phyloP scores from a whole-genome alignment of 805 yeast species.

The Sugiyamaella smithiae region DNA sequence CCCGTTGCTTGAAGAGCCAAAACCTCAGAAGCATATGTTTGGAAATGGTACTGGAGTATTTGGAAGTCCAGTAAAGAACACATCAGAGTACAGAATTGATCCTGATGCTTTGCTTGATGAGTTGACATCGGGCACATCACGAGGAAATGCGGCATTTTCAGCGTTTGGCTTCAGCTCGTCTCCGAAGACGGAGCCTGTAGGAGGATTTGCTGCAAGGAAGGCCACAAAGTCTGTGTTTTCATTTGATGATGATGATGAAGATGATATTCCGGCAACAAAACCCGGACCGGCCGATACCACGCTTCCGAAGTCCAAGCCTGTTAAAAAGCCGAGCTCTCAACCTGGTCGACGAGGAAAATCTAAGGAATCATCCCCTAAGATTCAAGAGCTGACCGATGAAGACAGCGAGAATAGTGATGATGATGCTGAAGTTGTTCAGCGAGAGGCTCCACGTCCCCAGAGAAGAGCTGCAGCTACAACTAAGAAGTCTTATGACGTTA shows the following conservation, averaged over 20 bases:
- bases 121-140: conserved; percentile 8
- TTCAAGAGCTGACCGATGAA: conserved; percentile 26
- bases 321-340: conserved; percentile 24
- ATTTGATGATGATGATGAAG: conserved; percentile 11
- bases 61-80: conserved; percentile 29
- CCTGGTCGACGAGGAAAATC: conserved; percentile 10
- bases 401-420: conserved; percentile 11
- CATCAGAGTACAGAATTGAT: conserved; percentile 13
- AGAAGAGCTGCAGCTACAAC: conserved; percentile 31
- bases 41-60: conserved; percentile 34
- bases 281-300: conserved; percentile 9
- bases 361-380: neutral
- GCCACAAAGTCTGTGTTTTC: conserved; percentile 2
- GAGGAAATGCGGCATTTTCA: conserved; percentile 13
- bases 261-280: neutral
- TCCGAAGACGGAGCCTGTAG: neutral
- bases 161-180: conserved; percentile 8
- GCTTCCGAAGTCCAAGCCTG: conserved; percentile 19
- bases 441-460: conserved; percentile 22
- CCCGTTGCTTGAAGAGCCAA: conserved; percentile 25
- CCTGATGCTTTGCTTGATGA: conserved; percentile 16
- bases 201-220: conserved; percentile 1
- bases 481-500: conserved; percentile 10
- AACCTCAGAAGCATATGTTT: conserved; percentile 22
- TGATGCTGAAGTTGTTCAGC: conserved; percentile 13